Evolutionary conservation across 345 rosid species (phyloP).

Genomic region (Arabis hirsuta): DNA sequence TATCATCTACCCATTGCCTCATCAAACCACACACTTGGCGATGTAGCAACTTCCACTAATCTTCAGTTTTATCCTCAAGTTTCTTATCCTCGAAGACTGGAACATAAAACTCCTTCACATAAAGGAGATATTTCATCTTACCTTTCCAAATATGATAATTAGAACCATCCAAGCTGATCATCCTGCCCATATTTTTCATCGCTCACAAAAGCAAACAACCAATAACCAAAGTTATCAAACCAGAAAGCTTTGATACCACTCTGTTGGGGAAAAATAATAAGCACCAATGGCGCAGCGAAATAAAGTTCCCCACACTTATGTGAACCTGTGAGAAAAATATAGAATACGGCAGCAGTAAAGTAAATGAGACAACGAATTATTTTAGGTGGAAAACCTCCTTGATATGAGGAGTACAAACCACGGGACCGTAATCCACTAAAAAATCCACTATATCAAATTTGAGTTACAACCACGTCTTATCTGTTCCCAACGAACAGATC

Average conservation of each 20-base stretch:
- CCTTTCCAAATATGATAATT: neutral
- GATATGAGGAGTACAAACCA: too few relatives aligned
- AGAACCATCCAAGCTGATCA: neutral
- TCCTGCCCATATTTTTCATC: neutral
- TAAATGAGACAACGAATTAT: neutral
- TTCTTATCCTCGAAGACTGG: neutral
- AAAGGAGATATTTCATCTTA: neutral
- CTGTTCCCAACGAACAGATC: too few relatives aligned
- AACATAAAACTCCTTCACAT: neutral
- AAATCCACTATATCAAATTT: too few relatives aligned
- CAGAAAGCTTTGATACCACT: neutral
- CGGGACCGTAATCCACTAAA: too few relatives aligned
- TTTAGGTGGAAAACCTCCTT: neutral
- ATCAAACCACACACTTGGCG: constrained; percentile 2
- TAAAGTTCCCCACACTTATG: neutral
- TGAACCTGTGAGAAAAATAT: neutral
- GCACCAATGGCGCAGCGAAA: too few relatives aligned
- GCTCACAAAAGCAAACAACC: neutral
- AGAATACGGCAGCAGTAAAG: neutral
- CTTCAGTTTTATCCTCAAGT: too few relatives aligned
- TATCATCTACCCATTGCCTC: neutral
- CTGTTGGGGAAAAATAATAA: neutral
- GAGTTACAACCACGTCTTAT: too few relatives aligned
- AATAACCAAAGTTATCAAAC: neutral
- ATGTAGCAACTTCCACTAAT: neutral